Percentiles rank a stretch among this genome's conserved stretches.
Conservation (phyloP, 805 yeast species). For the Kazachstania taianensis region DNA sequence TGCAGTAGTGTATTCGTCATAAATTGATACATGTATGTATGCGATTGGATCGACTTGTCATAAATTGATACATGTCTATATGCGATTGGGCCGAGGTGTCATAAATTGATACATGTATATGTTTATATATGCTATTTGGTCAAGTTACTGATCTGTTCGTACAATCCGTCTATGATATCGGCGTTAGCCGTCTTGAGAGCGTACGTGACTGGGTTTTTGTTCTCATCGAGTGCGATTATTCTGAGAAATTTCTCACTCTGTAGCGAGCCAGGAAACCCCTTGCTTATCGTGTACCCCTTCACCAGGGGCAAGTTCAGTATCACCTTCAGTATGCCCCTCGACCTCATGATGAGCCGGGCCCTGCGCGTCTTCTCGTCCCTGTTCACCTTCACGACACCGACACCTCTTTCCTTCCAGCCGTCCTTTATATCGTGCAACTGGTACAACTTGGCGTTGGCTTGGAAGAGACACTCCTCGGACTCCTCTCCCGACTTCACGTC, state of each 20-base stretch:
- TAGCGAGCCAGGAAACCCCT: conserved; percentile 82
- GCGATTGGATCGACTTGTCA: too few species aligned
- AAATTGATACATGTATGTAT: too few species aligned
- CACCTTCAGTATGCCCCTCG: conserved; percentile 75
- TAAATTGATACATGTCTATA: too few species aligned
- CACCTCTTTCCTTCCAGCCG: conserved; percentile 96
- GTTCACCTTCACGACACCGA: conserved; percentile 81
- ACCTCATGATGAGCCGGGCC: conserved; percentile 79
- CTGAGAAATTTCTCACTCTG: conserved; percentile 77
- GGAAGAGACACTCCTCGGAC: conserved; percentile 57
- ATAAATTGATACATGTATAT: not conserved
- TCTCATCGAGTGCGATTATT: conserved; percentile 54
- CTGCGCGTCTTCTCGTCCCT: conserved; percentile 30
- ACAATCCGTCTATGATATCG: conserved; percentile 49
- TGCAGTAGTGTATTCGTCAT: too few species aligned
- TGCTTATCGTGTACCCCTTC: conserved; percentile 48
- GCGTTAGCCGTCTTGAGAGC: conserved; percentile 64
- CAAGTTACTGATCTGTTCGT: conserved; percentile 27
- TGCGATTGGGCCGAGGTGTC: not conserved
- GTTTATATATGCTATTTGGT: conserved; percentile 3
- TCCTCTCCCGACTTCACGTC: conserved; percentile 83
- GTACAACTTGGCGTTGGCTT: conserved; percentile 70
- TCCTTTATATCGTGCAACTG: conserved; percentile 52
- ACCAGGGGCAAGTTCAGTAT: conserved; percentile 66
- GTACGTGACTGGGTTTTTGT: conserved; percentile 66